Conservation (phyloP, 2,329 filamentous ascomycete genomes). For the Hymenotorrendiella dingleyae region DNA sequence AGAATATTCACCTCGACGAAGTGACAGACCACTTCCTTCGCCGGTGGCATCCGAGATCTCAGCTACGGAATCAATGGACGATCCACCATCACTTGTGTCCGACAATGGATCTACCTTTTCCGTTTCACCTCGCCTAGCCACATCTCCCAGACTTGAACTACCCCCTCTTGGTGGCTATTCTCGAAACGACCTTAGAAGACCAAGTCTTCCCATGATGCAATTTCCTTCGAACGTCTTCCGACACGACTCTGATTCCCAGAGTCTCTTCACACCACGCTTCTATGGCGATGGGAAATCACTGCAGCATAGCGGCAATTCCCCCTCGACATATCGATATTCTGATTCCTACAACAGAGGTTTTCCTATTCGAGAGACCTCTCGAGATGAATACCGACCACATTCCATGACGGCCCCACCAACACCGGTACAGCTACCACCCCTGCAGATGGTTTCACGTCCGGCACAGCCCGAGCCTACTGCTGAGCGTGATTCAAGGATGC, state of each 20-base stretch:
- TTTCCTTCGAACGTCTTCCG: conserved; percentile 20
- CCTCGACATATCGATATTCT: background rate
- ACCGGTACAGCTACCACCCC: conserved; percentile 28
- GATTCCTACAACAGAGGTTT: conserved; percentile 2
- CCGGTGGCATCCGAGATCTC: conserved; percentile 60
- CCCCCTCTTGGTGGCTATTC: conserved; percentile 23
- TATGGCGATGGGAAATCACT: conserved; percentile 19
- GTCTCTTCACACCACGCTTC: conserved; percentile 19
- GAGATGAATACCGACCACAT: conserved; percentile 16
- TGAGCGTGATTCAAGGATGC: conserved; percentile 29
- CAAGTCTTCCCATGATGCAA: conserved; percentile 26
- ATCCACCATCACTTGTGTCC: conserved; percentile 63
- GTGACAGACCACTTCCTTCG: conserved; percentile 56
- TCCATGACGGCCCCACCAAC: conserved; percentile 26
- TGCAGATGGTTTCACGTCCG: conserved; percentile 15
- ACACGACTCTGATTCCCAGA: conserved; percentile 21
- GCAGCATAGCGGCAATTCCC: background rate
- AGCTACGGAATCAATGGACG: conserved; percentile 48
- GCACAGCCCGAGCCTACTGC: conserved; percentile 5
- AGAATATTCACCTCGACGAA: conserved; percentile 31
- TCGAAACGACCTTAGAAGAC: conserved; percentile 20
- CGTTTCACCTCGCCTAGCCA: conserved; percentile 42
- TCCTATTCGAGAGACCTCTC: conserved; percentile 18
- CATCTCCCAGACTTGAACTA: conserved; percentile 28
- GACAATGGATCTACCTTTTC: conserved; percentile 61